Evolutionary conservation across 1,284 basidiomycete species (phyloP).

Genomic region (Tylopilus sp.): DNA sequence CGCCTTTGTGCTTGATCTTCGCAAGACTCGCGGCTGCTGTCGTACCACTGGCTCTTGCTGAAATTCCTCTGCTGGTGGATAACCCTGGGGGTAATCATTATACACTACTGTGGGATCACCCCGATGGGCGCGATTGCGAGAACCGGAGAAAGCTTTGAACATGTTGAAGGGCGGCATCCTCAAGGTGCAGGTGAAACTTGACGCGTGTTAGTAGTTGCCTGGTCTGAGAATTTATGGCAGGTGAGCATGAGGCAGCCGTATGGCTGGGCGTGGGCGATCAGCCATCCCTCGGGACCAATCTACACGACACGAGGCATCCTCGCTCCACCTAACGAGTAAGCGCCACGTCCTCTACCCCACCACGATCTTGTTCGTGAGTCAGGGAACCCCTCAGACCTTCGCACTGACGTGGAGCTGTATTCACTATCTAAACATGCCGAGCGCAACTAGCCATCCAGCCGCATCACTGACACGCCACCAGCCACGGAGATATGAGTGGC

Average conservation of each 20-base stretch:
- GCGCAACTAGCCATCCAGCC: constrained; percentile 3
- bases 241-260: constrained; percentile 30
- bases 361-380: background rate
- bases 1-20: constrained; percentile 30
- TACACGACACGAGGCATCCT: constrained; percentile 10
- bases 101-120: constrained; percentile 28
- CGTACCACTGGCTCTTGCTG: constrained; percentile 22
- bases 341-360: background rate
- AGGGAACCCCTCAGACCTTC: constrained; percentile 1
- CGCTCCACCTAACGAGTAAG: background rate
- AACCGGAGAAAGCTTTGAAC: constrained; percentile 37
- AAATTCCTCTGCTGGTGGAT: constrained; percentile 28
- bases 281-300: constrained; percentile 4
- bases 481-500: constrained; percentile 2
- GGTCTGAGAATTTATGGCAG: constrained; percentile 30
- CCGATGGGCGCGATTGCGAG: constrained; percentile 32
- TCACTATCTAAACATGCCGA: constrained; percentile 1
- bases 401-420: background rate
- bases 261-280: constrained; percentile 13
- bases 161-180: constrained; percentile 39
- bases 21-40: constrained; percentile 27
- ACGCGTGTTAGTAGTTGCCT: constrained; percentile 8
- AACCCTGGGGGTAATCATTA: constrained; percentile 31
- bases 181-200: constrained; percentile 18
- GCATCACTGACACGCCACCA: constrained; percentile 13